Evolutionary conservation across 2,329 filamentous ascomycete genomes (phyloP).

Genomic region (Colletotrichum horii): DNA sequence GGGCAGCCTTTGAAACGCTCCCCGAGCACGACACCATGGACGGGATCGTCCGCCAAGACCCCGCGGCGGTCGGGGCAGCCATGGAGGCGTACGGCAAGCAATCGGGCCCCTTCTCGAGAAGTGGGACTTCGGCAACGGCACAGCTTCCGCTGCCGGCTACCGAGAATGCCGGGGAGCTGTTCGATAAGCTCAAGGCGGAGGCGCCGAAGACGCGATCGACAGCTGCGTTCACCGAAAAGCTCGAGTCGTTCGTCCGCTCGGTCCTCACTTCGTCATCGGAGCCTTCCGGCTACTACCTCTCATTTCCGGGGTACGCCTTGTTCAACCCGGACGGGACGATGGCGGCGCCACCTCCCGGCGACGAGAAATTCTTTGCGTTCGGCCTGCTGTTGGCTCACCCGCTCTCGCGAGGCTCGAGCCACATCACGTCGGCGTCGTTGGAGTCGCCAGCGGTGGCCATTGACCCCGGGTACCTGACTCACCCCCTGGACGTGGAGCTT

Average conservation of each 20-base stretch:
- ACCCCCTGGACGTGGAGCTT: constrained; percentile 63
- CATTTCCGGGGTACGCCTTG: constrained; percentile 20
- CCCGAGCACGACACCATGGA: constrained; percentile 28
- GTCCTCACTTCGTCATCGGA: constrained; percentile 15
- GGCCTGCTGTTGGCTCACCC: constrained; percentile 66
- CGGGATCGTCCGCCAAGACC: constrained; percentile 23
- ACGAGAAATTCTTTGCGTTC: constrained; percentile 55
- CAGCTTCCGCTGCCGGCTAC: constrained; percentile 26
- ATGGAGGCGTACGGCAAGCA: constrained; percentile 26
- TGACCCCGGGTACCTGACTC: constrained; percentile 60
- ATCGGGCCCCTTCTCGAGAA: constrained; percentile 25
- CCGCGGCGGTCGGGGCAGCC: constrained; percentile 20
- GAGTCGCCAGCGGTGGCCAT: constrained; percentile 33
- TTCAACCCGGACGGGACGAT: constrained; percentile 17
- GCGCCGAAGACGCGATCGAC: constrained; percentile 4
- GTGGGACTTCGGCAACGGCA: constrained; percentile 23
- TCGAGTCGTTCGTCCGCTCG: constrained; percentile 17
- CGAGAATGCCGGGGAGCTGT: constrained; percentile 35
- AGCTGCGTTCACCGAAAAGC: constrained; percentile 1
- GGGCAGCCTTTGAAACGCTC: constrained; percentile 27
- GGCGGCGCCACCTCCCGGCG: constrained; percentile 16
- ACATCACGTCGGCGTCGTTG: constrained; percentile 52
- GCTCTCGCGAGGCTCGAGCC: constrained; percentile 63
- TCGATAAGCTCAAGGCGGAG: not conserved
- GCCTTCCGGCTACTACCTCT: constrained; percentile 22